Evolutionary conservation across 208 protist genomes (phyloP).

Genomic region (Trypanosoma congolense): DNA sequence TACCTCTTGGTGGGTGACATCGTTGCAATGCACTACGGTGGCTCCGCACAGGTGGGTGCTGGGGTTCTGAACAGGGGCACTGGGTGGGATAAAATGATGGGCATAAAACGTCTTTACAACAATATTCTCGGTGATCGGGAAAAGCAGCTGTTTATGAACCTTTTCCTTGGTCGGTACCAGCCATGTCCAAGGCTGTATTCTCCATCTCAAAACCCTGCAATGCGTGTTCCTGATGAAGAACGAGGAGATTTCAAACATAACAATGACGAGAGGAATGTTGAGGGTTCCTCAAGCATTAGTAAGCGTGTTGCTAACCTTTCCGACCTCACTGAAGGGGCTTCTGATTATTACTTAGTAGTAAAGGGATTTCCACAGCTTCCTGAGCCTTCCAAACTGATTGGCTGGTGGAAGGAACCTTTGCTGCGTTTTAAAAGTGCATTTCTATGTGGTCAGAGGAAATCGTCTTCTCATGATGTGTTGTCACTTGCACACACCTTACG

Average conservation of each 20-base stretch:
- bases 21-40: constrained; percentile 86
- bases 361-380: constrained; percentile 29
- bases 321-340: constrained; percentile 31
- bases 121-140: constrained; percentile 78
- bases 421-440: constrained; percentile 9
- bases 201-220: constrained; percentile 12
- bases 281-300: background rate
- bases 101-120: constrained; percentile 80
- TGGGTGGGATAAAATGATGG: constrained; percentile 85
- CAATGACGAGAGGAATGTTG: background rate
- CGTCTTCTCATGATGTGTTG: background rate
- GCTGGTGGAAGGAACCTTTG: constrained; percentile 61
- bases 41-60: constrained; percentile 77
- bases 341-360: constrained; percentile 62
- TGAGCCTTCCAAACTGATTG: constrained; percentile 7
- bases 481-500: background rate
- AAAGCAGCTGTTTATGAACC: constrained; percentile 73
- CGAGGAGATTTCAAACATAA: background rate
- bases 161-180: constrained; percentile 79
- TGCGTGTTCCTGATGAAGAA: constrained; percentile 10
- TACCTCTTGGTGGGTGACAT: constrained; percentile 78
- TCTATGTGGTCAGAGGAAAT: background rate
- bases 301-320: constrained; percentile 8
- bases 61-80: constrained; percentile 78
- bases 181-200: constrained; percentile 19